Base-by-base conservation (phyloP, 805 yeast genomes). In the Pichia californica region DNA sequence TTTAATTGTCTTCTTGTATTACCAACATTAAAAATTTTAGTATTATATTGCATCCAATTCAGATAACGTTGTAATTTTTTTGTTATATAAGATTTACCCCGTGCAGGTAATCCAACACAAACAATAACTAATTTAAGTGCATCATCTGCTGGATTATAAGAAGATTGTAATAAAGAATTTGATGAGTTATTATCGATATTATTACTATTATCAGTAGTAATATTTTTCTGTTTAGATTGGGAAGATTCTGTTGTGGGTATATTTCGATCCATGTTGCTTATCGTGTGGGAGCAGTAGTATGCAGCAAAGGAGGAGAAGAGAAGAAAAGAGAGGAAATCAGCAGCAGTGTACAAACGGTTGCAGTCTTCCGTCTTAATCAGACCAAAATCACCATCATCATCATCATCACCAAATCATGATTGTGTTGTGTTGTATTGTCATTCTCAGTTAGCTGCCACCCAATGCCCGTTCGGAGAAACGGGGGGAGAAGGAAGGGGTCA, bases 101-200 rank as follows among this genome's bases (percentile, higher is more conserved):
- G 66, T 1, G 91, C 91, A 1, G 91, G 91, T 28, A 83, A 64
- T 0, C 91, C 91, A 10, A 83, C 85, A 64, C 84, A 70, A 10
- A 83, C 79, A 43, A 83, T 74, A 18, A 83, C 81, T 57, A 81
- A 71, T 58, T 79, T 81, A 38, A 63, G 42, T 7, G 52, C 47
- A 26, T 44, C 47, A 29, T 44, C 47, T n/a, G 42, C 33, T 7
- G 38, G 36, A 30, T 30, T 16, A n/a, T 41, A 31, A 4, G 38
- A 32, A 2, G 31, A 20, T 18, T 31, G 38, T n/a, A 42, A 6
- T 11, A 2, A 3, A 20, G 35, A 29, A 32, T 11, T 19, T 21
- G 35, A 13, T 20, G 36, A 9, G 16, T 21, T 20, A 4, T 19
- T 18, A 23, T 23, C n/a, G 15, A 4, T 23, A n/a, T 33, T 18